Evolutionary conservation across 2,329 filamentous ascomycete genomes (phyloP).

Genomic region (Whalleya microplaca): DNA sequence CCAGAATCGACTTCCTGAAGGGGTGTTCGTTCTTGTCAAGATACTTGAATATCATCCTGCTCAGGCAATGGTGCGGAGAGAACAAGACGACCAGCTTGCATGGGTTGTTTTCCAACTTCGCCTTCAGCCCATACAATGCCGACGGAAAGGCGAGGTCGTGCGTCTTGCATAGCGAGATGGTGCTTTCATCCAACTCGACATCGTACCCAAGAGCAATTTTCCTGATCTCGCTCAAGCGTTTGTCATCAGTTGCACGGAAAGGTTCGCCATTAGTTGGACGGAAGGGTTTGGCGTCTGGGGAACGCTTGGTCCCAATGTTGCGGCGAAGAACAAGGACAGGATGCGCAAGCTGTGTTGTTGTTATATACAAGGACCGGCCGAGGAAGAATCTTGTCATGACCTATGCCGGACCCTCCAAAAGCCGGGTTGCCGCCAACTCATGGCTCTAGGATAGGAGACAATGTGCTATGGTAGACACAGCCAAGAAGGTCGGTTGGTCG

Average conservation of each 20-base stretch:
- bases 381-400: constrained; percentile 28
- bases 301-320: constrained; percentile 1
- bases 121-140: constrained; percentile 6
- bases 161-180: constrained; percentile 40
- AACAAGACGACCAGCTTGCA: constrained; percentile 9
- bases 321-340: constrained; percentile 4
- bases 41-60: constrained; percentile 31
- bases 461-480: background rate
- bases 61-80: constrained; percentile 33
- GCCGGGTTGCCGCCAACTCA: constrained; percentile 15
- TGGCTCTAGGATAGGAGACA: constrained; percentile 1
- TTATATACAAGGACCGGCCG: constrained; percentile 10
- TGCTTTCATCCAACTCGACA: constrained; percentile 20
- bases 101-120: constrained; percentile 16
- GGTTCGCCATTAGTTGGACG: no score
- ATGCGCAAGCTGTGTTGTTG: constrained; percentile 6
- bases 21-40: constrained; percentile 35
- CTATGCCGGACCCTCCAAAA: constrained; percentile 12
- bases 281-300: no score
- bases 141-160: constrained; percentile 44
- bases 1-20: constrained; percentile 32
- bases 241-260: no score
- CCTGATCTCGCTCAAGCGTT: no score
- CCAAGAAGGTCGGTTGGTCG: background rate
- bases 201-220: no score